Percentiles rank a stretch among this genome's conserved stretches.
phyloP scores from a whole-genome alignment of 805 yeast species.

The Suhomyces kilbournensis region DNA sequence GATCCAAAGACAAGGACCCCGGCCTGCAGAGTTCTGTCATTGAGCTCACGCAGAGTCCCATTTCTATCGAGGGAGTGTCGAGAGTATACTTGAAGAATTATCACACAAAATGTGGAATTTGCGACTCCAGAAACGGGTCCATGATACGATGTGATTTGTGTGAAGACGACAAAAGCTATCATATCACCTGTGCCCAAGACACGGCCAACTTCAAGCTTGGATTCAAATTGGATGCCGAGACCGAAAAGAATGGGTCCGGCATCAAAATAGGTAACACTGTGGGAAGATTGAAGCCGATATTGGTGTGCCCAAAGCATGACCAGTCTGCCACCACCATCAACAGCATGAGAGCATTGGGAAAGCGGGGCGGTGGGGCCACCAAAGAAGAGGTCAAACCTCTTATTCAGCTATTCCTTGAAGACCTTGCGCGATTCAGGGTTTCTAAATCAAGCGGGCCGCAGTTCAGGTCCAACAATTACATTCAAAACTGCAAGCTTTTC shows the following conservation, averaged over 20 bases:
- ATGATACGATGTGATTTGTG: conserved; percentile 49
- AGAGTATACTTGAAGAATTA: conserved; percentile 25
- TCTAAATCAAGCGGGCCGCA: conserved; percentile 30
- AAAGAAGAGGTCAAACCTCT: conserved; percentile 35
- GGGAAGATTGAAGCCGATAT: conserved; percentile 45
- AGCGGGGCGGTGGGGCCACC: conserved; percentile 18
- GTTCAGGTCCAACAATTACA: conserved; percentile 28
- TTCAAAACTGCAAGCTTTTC: conserved; percentile 17
- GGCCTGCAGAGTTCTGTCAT: conserved; percentile 5
- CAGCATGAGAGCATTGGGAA: conserved; percentile 29
- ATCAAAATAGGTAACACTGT: conserved; percentile 21
- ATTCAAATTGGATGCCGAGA: conserved; percentile 39
- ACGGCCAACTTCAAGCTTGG: conserved; percentile 49
- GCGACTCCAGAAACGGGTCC: conserved; percentile 50
- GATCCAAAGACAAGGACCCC: background rate
- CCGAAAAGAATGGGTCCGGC: conserved; percentile 9
- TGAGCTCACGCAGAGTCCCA: conserved; percentile 14
- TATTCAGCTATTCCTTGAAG: conserved; percentile 40
- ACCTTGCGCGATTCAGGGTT: conserved; percentile 16
- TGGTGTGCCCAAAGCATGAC: conserved; percentile 44
- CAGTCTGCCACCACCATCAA: conserved; percentile 17
- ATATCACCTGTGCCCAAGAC: conserved; percentile 60
- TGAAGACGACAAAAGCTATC: conserved; percentile 27
- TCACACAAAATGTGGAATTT: conserved; percentile 41
- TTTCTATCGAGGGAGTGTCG: conserved; percentile 30